A percentile compares a stretch with the other conserved stretches of the same genome.
Evolutionary conservation across 306 rosid species (phyloP).

Genomic region (Malus domestica): DNA sequence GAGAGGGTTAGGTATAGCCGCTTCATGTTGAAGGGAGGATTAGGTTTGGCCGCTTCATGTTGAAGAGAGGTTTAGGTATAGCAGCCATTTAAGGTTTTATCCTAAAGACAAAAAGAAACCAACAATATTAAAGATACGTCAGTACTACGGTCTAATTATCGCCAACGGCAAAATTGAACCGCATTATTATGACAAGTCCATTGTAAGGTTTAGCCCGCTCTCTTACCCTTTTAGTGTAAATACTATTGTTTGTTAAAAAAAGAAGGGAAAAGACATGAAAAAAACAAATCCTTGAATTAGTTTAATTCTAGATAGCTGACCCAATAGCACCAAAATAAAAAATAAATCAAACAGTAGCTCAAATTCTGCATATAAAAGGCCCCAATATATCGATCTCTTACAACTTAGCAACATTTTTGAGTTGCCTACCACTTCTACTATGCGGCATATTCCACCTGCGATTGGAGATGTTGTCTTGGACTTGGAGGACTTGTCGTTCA

Average conservation of each 20-base stretch:
- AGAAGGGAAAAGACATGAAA: too few relatives aligned
- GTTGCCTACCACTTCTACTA: not conserved
- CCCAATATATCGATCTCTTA: not conserved
- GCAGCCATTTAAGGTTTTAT: not conserved
- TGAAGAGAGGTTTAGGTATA: not conserved
- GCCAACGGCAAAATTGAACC: too few relatives aligned
- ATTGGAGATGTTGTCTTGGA: constrained; percentile 48
- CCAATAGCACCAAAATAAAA: not conserved
- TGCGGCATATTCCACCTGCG: constrained; percentile 67
- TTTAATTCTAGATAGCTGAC: not conserved
- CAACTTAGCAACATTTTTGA: constrained; percentile 7
- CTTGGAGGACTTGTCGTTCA: constrained; percentile 71
- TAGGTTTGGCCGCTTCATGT: too few relatives aligned
- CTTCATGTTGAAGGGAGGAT: too few relatives aligned
- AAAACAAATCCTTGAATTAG: not conserved
- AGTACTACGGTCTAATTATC: too few relatives aligned
- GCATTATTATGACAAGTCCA: too few relatives aligned
- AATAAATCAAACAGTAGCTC: not conserved
- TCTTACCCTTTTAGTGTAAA: not conserved
- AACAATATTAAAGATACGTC: not conserved
- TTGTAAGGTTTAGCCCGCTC: too few relatives aligned
- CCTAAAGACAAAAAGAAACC: not conserved
- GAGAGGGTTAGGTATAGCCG: too few relatives aligned
- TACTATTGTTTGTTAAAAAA: not conserved
- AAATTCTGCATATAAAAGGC: not conserved